These are phyloP conservation scores for Turritis glabra DNA, from an alignment of 345 rosid genomes.

Conservation along the genomic window DNA sequence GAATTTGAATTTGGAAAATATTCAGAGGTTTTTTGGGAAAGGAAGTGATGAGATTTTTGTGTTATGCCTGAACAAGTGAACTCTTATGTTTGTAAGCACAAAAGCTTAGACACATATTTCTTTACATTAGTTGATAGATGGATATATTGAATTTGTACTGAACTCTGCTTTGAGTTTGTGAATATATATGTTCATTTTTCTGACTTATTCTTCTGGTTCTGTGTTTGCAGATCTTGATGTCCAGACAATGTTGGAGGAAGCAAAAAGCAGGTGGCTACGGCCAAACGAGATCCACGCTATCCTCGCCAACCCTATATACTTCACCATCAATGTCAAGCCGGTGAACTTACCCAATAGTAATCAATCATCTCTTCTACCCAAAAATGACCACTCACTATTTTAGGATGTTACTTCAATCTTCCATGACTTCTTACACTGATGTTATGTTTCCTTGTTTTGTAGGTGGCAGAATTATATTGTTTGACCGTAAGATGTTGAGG, in stretches of 20 bases:
- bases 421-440: slow-evolving; percentile 5
- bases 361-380: neutral
- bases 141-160: neutral
- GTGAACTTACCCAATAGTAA: slow-evolving; percentile 81
- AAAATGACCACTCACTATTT: neutral
- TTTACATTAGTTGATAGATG: neutral
- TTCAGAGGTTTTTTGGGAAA: neutral
- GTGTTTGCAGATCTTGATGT: slow-evolving; percentile 74
- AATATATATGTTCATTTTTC: neutral
- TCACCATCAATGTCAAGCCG: slow-evolving; percentile 79
- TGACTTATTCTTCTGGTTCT: neutral
- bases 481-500: slow-evolving; percentile 96
- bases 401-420: neutral
- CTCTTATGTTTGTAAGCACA: neutral
- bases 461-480: slow-evolving; percentile 82
- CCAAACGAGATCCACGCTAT: slow-evolving; percentile 94
- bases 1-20: neutral
- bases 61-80: neutral
- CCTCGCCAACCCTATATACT: slow-evolving; percentile 70
- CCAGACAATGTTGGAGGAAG: slow-evolving; percentile 65
- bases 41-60: neutral
- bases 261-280: slow-evolving; percentile 85
- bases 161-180: neutral
- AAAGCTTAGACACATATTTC: neutral
- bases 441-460: neutral